Base-by-base conservation (phyloP, 805 yeast genomes). In the Saccharomycopsis babjevae region DNA sequence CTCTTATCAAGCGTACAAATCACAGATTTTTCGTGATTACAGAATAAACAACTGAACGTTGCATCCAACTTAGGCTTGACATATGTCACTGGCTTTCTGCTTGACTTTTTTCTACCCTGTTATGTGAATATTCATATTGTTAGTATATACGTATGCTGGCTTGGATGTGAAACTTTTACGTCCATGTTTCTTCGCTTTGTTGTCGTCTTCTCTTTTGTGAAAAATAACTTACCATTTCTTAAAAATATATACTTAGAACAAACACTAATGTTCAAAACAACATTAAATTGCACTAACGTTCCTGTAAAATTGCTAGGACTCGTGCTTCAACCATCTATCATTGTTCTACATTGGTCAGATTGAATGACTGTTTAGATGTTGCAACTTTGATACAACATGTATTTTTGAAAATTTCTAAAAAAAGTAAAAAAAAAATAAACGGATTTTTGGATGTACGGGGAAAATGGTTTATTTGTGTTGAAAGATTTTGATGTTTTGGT, bases 1-100 rank as follows among this genome's bases (percentile, higher is more conserved):
- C 87, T 89, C 75, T 90, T 93, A 72, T 93, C 98, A 73, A 93
- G 72, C 8, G 88, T 82, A 71, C 97, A 92, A 50, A 86, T 81
- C 50, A 93, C 96, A 1, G 97, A 86, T 67, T 86, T 86, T 70
- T 93, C 98, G 74, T 93, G 98, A 73, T 93, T 93, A 74, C 99
- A 93, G 73, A 93, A 93, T 60, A 94, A 76, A 75, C 99, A 93
- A 57, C 93, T 85, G 76, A 92, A 92, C 62, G 88, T 82, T 2
- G 90, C 83, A 61, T 90, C 96, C 65, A 92, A 78, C 65, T 79
- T 86, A 68, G 87, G 94, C 66, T 88, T 90, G 66, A 89, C 74
- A 72, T 81, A 85, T 73, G 87, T 88, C 34, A 77, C 84, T 67
- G 97, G 97, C 66, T 86, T 88, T 71, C 91, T 85, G 8, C 91